Evolutionary conservation across 2,329 filamentous ascomycete genomes (phyloP).

Genomic region (Paracoccidioides brasiliensis): DNA sequence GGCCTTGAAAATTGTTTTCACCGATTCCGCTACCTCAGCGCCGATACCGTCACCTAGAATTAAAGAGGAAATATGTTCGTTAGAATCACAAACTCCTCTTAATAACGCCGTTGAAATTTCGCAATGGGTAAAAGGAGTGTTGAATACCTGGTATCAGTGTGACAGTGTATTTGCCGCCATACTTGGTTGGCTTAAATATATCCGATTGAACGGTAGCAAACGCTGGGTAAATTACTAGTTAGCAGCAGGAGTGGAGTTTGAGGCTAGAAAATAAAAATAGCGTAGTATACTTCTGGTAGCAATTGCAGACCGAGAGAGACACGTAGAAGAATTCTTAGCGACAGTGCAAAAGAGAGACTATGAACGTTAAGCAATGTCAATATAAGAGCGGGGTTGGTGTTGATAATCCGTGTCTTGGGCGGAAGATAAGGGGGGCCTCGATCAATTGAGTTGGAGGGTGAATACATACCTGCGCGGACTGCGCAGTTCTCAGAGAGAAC

Average conservation of each 20-base stretch:
- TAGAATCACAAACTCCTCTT: background rate
- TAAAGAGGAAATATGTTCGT: background rate
- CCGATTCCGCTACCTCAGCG: slow-evolving; percentile 91
- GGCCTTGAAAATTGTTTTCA: slow-evolving; percentile 99
- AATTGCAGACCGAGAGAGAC: slow-evolving; percentile 37
- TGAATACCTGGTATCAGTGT: slow-evolving; percentile 80
- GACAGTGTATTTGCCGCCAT: slow-evolving; percentile 97
- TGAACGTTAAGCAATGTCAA: slow-evolving; percentile 29
- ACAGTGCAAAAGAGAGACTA: slow-evolving; percentile 46
- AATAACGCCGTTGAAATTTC: background rate
- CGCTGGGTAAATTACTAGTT: slow-evolving; percentile 23
- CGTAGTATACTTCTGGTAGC: slow-evolving; percentile 43
- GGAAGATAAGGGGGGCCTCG: slow-evolving; percentile 20
- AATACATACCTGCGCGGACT: slow-evolving; percentile 28
- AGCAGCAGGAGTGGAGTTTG: background rate
- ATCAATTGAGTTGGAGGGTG: slow-evolving; percentile 2
- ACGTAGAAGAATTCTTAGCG: slow-evolving; percentile 34
- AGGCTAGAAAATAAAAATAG: background rate
- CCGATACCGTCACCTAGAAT: slow-evolving; percentile 75
- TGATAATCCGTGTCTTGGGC: slow-evolving; percentile 4
- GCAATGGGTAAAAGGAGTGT: slow-evolving; percentile 12
- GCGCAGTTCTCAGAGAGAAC: slow-evolving; percentile 29
- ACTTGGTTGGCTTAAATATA: slow-evolving; percentile 98
- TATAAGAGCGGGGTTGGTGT: slow-evolving; percentile 33
- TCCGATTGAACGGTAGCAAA: slow-evolving; percentile 80